These are phyloP conservation scores for Saccharum hybrid DNA, from an alignment of 202 grass and related monocot species.

Conservation along the genomic window DNA sequence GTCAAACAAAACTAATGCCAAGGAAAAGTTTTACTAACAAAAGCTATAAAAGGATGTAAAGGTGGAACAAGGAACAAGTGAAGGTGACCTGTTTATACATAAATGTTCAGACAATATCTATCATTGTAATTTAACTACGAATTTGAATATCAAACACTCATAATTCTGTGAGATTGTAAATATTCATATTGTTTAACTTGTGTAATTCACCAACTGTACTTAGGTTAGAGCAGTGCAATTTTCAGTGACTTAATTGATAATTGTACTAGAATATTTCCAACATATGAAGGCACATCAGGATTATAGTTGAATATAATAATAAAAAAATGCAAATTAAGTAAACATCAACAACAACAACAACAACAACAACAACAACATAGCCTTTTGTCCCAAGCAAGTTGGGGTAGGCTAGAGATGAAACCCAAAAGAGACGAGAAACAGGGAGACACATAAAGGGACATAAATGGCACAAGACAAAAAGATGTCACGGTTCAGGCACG, in stretches of 20 bases:
- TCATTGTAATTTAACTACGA: neutral
- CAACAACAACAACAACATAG: too few species aligned
- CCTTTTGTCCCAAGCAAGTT: too few species aligned
- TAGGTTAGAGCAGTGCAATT: neutral
- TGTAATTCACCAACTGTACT: constrained; percentile 7
- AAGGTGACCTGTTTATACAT: neutral
- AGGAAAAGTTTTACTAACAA: neutral
- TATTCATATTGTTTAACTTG: neutral
- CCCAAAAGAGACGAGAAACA: too few species aligned
- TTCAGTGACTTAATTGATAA: constrained; percentile 10
- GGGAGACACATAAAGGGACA: too few species aligned
- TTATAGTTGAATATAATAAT: constrained; percentile 17
- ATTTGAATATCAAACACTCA: neutral
- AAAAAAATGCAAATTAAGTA: constrained; percentile 17
- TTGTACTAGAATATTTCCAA: neutral
- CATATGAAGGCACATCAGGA: neutral
- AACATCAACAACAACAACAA: too few species aligned
- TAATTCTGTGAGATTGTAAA: constrained; percentile 23
- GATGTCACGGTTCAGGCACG: too few species aligned
- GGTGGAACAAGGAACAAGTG: neutral
- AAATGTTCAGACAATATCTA: constrained; percentile 21
- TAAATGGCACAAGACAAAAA: too few species aligned
- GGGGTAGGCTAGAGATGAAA: too few species aligned
- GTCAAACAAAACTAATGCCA: constrained; percentile 8
- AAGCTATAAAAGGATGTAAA: constrained; percentile 38